Percentiles rank a stretch among this genome's conserved stretches.
Conservation (phyloP, 352 stramenopile genomes). For the Pythium sp. region DNA sequence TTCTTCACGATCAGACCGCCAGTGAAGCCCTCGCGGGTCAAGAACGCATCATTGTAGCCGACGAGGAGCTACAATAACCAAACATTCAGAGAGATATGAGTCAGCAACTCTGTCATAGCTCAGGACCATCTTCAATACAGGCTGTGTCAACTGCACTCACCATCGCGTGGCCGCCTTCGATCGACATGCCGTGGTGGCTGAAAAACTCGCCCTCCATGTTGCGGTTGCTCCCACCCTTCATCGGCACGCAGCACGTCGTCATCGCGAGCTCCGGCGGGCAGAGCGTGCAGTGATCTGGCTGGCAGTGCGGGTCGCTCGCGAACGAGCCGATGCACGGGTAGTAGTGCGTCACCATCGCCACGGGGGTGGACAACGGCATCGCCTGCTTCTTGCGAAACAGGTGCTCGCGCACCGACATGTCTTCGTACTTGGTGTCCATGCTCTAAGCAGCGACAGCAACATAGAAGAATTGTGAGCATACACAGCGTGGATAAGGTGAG, state of each 20-base stretch:
- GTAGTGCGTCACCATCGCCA: slow-evolving; percentile 78
- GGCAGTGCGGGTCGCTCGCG: slow-evolving; percentile 54
- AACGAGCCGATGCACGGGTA: slow-evolving; percentile 74
- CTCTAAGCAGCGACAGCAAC: slow-evolving; percentile 24
- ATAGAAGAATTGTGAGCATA: neutral
- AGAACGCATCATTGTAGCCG: slow-evolving; percentile 75
- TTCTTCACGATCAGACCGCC: slow-evolving; percentile 79
- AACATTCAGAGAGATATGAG: neutral
- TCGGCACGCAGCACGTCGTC: slow-evolving; percentile 75
- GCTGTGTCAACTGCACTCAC: slow-evolving; percentile 21
- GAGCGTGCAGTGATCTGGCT: slow-evolving; percentile 58
- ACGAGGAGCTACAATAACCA: slow-evolving; percentile 53
- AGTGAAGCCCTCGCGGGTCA: slow-evolving; percentile 74
- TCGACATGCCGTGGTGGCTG: slow-evolving; percentile 74
- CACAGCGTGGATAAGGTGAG: too few relatives aligned
- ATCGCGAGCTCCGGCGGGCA: slow-evolving; percentile 73
- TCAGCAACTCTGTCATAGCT: neutral
- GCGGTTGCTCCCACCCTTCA: slow-evolving; percentile 63
- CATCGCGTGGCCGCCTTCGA: slow-evolving; percentile 79
- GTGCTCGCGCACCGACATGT: slow-evolving; percentile 74
- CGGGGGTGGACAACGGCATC: slow-evolving; percentile 72
- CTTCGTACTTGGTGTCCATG: slow-evolving; percentile 80
- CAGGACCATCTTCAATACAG: too few relatives aligned
- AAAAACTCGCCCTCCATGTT: slow-evolving; percentile 88
- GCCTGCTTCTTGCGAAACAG: slow-evolving; percentile 72